Conservation (phyloP, 768 basidiomycete genomes). For the Tephrocybe sp. region DNA sequence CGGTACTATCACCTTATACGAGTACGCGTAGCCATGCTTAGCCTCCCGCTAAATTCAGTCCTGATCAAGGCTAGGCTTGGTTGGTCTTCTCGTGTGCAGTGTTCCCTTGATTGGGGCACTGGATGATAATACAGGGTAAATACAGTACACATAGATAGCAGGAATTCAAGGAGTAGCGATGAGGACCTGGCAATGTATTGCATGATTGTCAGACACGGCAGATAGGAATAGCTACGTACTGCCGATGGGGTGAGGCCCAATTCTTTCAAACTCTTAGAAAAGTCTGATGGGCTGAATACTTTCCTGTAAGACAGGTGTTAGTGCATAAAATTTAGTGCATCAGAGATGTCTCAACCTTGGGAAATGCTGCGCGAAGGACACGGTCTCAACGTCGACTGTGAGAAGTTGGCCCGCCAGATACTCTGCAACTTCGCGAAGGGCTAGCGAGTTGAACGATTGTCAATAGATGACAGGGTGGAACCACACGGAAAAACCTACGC, state of each 20-base stretch:
- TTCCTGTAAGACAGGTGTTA: conserved; percentile 48
- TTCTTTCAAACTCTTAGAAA: conserved; percentile 76
- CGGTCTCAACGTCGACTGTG: conserved; percentile 70
- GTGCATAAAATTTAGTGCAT: neutral
- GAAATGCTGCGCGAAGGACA: conserved; percentile 77
- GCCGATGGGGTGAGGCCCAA: conserved; percentile 91
- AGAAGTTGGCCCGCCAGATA: conserved; percentile 76
- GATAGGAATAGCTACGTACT: conserved; percentile 39
- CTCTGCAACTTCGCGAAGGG: conserved; percentile 83
- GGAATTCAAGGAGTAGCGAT: conserved; percentile 42
- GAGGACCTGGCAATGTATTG: conserved; percentile 39
- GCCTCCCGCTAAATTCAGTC: neutral
- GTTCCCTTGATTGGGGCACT: neutral
- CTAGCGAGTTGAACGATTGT: conserved; percentile 37
- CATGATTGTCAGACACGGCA: neutral
- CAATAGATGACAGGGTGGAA: neutral
- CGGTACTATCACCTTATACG: conserved; percentile 49
- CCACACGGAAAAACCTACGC: conserved; percentile 45
- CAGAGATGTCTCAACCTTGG: conserved; percentile 58
- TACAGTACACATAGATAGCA: neutral
- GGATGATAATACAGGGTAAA: conserved; percentile 8
- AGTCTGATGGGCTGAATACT: conserved; percentile 69
- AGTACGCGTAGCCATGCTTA: conserved; percentile 38
- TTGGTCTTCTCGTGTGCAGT: neutral
- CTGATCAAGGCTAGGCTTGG: neutral